These are phyloP conservation scores for Candida andamanensis DNA, from an alignment of 805 yeast genomes.

Conservation along the genomic window DNA sequence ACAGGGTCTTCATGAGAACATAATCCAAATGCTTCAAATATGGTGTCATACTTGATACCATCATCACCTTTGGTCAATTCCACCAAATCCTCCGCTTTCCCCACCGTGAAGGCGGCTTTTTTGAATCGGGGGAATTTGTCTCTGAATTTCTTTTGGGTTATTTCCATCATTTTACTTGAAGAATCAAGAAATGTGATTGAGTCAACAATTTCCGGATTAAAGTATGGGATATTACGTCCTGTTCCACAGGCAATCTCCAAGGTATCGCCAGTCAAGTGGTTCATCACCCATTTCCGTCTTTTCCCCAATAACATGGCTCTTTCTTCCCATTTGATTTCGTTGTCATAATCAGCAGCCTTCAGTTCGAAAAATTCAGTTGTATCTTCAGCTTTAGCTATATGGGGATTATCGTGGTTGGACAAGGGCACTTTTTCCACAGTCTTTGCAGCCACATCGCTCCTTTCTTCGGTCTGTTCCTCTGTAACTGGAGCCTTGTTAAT, in stretches of 20 bases:
- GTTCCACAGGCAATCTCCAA: slow-evolving; percentile 95
- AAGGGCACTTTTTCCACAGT: slow-evolving; percentile 15
- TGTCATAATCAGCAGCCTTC: slow-evolving; percentile 77
- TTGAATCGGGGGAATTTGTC: slow-evolving; percentile 59
- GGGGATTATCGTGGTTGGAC: slow-evolving; percentile 34
- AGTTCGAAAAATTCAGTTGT: slow-evolving; percentile 75
- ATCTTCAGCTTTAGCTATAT: slow-evolving; percentile 67
- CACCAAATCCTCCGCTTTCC: slow-evolving; percentile 78
- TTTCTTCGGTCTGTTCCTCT: slow-evolving; percentile 4
- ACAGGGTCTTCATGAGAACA: slow-evolving; percentile 96
- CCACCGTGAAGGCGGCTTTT: slow-evolving; percentile 83
- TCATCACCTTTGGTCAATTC: slow-evolving; percentile 41
- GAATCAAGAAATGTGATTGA: slow-evolving; percentile 86
- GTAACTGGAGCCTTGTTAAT: slow-evolving; percentile 20
- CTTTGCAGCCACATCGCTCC: not conserved
- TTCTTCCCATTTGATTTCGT: slow-evolving; percentile 73
- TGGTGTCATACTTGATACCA: slow-evolving; percentile 74
- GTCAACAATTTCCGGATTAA: slow-evolving; percentile 53
- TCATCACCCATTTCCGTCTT: slow-evolving; percentile 76
- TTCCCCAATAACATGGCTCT: slow-evolving; percentile 52
- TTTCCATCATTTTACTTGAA: slow-evolving; percentile 78
- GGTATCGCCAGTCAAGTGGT: slow-evolving; percentile 78
- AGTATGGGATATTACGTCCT: slow-evolving; percentile 81
- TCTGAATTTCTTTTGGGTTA: slow-evolving; percentile 68
- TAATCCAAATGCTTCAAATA: slow-evolving; percentile 89